Evolutionary conservation across 805 yeast genomes (phyloP).

Genomic region (Candida ovalis): DNA sequence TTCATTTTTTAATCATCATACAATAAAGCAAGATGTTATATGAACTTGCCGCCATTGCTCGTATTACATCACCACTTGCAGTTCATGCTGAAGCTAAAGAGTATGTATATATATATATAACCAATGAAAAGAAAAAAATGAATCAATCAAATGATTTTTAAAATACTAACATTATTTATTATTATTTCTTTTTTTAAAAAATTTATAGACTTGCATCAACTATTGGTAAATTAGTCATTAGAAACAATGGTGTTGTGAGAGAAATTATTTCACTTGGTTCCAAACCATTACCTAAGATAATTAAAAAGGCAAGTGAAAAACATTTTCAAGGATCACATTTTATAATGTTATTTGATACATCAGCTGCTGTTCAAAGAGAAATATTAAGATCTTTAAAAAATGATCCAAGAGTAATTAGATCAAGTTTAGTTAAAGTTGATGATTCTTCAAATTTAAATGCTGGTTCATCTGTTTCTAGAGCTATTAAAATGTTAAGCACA

Average conservation of each 20-base stretch:
- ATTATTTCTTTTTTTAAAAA: no score
- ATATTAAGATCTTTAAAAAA: constrained; percentile 72
- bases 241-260: constrained; percentile 93
- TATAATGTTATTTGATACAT: constrained; percentile 79
- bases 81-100: constrained; percentile 62
- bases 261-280: constrained; percentile 76
- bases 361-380: constrained; percentile 83
- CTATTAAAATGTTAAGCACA: constrained; percentile 23
- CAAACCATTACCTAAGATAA: constrained; percentile 72
- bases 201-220: constrained; percentile 40
- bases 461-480: constrained; percentile 54
- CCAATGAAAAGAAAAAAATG: no score
- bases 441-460: constrained; percentile 49
- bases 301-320: constrained; percentile 80
- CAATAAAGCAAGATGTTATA: constrained; percentile 57
- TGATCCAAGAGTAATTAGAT: constrained; percentile 89
- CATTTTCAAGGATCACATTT: constrained; percentile 92
- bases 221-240: constrained; percentile 75
- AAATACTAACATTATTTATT: not conserved
- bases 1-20: no score
- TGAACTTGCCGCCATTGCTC: constrained; percentile 86
- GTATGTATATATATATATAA: constrained; percentile 17
- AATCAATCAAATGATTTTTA: no score
- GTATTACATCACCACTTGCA: constrained; percentile 58
- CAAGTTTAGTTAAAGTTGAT: constrained; percentile 64